Evolutionary conservation across 2,329 filamentous ascomycete genomes (phyloP).

Genomic region (Aspergillus eucalypticola): DNA sequence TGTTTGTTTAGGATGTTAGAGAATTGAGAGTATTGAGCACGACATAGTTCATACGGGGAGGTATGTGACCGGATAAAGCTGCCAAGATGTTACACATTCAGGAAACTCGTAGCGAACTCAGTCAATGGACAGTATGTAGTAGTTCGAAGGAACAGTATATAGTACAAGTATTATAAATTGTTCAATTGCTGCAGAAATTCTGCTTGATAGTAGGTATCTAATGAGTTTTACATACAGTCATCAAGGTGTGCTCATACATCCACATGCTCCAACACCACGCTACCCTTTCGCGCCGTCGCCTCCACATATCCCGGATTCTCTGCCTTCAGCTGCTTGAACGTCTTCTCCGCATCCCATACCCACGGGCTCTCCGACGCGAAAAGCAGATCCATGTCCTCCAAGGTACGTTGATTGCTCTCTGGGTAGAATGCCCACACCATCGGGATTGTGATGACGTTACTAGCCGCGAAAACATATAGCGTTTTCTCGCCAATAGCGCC

Average conservation of each 20-base stretch:
- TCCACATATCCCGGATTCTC: slow-evolving; percentile 57
- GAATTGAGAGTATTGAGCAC: too few species aligned
- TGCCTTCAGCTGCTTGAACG: slow-evolving; percentile 62
- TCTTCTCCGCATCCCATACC: slow-evolving; percentile 70
- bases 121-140: too few species aligned
- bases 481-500: slow-evolving; percentile 67
- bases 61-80: too few species aligned
- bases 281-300: slow-evolving; percentile 37
- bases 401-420: slow-evolving; percentile 70
- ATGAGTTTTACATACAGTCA: too few species aligned
- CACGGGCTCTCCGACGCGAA: slow-evolving; percentile 68
- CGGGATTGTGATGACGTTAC: slow-evolving; percentile 65
- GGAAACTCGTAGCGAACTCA: too few species aligned
- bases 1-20: too few species aligned
- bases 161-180: too few species aligned
- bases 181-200: too few species aligned
- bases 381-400: slow-evolving; percentile 74
- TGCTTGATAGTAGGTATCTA: too few species aligned
- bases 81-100: too few species aligned
- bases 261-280: slow-evolving; percentile 19
- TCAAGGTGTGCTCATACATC: not conserved
- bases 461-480: slow-evolving; percentile 70
- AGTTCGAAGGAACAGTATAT: too few species aligned
- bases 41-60: too few species aligned
- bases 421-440: slow-evolving; percentile 75